Evolutionary conservation across 345 rosid genomes (phyloP), one percentile per base, ranked within the genome.

Genomic region (Kandelia obovata): DNA sequence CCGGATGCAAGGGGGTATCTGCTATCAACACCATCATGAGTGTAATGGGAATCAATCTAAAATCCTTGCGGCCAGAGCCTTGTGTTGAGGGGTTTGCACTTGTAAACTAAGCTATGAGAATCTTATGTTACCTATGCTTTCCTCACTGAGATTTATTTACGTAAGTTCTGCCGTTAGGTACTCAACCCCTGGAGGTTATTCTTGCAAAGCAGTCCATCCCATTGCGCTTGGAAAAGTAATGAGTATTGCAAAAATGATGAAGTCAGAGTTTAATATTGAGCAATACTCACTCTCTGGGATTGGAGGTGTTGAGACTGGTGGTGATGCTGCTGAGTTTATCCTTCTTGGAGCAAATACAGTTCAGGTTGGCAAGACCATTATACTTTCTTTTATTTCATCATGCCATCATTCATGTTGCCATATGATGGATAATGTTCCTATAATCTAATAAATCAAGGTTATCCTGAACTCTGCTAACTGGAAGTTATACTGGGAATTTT

Each of bases 101-200:
- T 68, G 71, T 70, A 46, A 17, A 68, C 46, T 76, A 61, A 35
- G 51, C 58, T 26, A 26, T 66, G 35, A 49, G 17, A 49, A 53
- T 58, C 70, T 69, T 23, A 16, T 23, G 23, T 68, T 65, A 43
- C 25, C 56, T 69, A 52, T 23, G 30, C 34, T 51, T 67, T 37
- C 9, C 65, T 66, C 30, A 23, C 28, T 20, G 51, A 19, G 46
- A 70, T 34, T 43, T 15, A 43, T 28, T 70, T 61, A 62, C 25
- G 61, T 27, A 66, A 75, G 30, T 65, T 55, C 73, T 78, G 51
- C 60, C 79, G 64, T 21, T 77, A 95, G 98, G 67, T 92, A 95
- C 77, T 92, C 99, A 23, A 95, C 98, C 72, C 98, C 99, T 19
- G 99, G 99, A 43, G 97, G 99, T 64, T 95, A 95, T 73, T 95